Base-by-base conservation (phyloP, 2,329 filamentous ascomycete species). In the Xylariaceae sp. region DNA sequence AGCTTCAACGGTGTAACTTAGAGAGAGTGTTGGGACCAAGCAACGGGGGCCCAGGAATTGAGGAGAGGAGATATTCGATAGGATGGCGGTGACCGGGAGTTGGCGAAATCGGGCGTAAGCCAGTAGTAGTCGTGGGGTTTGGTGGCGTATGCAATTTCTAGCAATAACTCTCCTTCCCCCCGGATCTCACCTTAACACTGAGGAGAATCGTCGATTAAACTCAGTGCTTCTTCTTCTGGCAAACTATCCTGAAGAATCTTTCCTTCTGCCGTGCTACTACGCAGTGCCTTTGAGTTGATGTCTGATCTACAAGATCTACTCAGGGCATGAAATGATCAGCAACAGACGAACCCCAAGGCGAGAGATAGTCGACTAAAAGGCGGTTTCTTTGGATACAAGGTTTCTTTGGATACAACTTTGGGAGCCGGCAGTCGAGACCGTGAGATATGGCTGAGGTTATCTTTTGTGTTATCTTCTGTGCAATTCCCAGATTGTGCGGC, bases 141-240 rank as follows among this genome's bases (percentile, higher is more conserved):
- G 39, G 39, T 40, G 39, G 39, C 39, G 14, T 14, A 40, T 2
- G 4, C 39, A 40, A 40, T 41, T 45, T 15, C 10, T 36, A 53
- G 54, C 42, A 44, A 45, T 45, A 45, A 47, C 42, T 50, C 43
- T 42, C 36, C 39, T 47, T 53, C 59, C 49, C 54, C 55, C 56
- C 54, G 52, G 56, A 57, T 56, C 54, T 47, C 42, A 54, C 54
- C 56, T 47, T 11, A 55, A 57, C 54, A 50, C 53, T 57, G 55
- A 42, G 32, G 44, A 47, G 47, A 48, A 19, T 49, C 38, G 45
- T 45, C 32, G 31, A 40, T 47, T 43, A 38, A 49, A 45, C 49
- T 48, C 46, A 19, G 39, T 43, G 48, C 18, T 53, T 47, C 22
- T 44, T 51, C 15, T 17, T 51, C 47, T 48, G 40, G 50, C 45